Base-by-base conservation (phyloP, 2,329 filamentous ascomycete species). In the Elsinoe perseae region DNA sequence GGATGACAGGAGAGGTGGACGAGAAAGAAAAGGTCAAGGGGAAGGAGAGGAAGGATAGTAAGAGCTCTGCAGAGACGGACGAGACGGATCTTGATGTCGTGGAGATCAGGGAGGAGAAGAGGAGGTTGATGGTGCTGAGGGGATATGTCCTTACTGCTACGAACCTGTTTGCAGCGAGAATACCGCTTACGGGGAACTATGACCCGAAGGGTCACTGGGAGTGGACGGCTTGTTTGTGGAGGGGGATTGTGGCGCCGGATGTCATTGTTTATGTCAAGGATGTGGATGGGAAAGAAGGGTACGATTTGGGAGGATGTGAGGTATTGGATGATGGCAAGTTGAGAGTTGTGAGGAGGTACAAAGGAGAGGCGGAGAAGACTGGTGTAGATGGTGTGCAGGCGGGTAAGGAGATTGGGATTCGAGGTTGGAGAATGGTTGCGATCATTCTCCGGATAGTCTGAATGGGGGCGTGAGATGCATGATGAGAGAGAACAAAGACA, bases 171-270 rank as follows among this genome's bases (percentile, higher is more conserved):
- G 87, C 90, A 1, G 82, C 81, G 56, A 76, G 78, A 12, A 83
- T 91, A 42, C 85, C 87, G 1, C 89, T 95, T 62, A 75, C 78
- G 16, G 90, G 95, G 66, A 77, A 79, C 5, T 95, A 95, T 69
- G 80, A 83, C 14, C 84, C 87, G 0, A 79, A 87, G n/a, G 90
- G 95, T 64, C 92, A 97, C 72, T 97, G 92, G 90, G 87, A 95
- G 70, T 97, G 92, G 92, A 89, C 93, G 77, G 92, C 92, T 32
- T 92, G 87, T 42, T 80, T 96, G 20, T 97, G 92, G 92, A 84
- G 91, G 8, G 89, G 89, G 8, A 86, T 88, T 55, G 79, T 91
- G 1, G 89, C 87, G 0, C 83, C 92, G 0, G 92, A 97, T 69
- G 73, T 92, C 44, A 86, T 86, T 1, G 76, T 93, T 25, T 89